A percentile compares a stretch with the other conserved stretches of the same genome.
Conservation (phyloP, 176 grass and related monocot genomes). For the Elaeis guineensis region DNA sequence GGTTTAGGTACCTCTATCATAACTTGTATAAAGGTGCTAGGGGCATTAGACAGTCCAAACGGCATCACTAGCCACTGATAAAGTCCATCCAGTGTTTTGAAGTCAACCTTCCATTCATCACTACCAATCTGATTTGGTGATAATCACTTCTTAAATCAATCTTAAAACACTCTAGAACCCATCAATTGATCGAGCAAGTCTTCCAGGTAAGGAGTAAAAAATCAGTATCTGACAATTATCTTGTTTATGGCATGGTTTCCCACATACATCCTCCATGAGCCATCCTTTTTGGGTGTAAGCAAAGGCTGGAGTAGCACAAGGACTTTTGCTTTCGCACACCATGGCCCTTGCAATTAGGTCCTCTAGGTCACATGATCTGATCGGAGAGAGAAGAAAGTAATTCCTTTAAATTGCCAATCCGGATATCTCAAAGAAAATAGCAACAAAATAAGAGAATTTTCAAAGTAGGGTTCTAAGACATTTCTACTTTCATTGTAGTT, state of each 20-base stretch:
- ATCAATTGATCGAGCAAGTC: neutral
- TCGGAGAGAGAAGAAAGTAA: too few relatives aligned
- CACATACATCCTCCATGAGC: neutral
- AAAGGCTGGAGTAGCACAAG: neutral
- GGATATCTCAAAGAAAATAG: too few relatives aligned
- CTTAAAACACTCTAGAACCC: neutral
- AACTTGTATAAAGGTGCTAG: too few relatives aligned
- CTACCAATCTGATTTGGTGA: neutral
- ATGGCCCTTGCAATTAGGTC: neutral
- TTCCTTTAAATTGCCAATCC: too few relatives aligned
- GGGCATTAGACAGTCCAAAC: neutral
- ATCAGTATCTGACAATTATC: neutral
- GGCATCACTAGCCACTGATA: neutral
- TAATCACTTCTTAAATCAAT: neutral
- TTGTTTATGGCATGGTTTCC: neutral
- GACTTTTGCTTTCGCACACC: neutral
- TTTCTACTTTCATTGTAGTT: too few relatives aligned
- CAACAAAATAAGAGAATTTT: too few relatives aligned
- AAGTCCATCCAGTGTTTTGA: neutral
- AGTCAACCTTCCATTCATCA: neutral
- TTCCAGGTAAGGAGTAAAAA: neutral
- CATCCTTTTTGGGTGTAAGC: neutral
- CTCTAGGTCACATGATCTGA: neutral
- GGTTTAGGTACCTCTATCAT: too few relatives aligned
- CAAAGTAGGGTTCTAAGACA: too few relatives aligned